Evolutionary conservation across 257 asterid species (phyloP), one percentile per base, ranked within the genome.

Genomic region (Solanum sitiens): DNA sequence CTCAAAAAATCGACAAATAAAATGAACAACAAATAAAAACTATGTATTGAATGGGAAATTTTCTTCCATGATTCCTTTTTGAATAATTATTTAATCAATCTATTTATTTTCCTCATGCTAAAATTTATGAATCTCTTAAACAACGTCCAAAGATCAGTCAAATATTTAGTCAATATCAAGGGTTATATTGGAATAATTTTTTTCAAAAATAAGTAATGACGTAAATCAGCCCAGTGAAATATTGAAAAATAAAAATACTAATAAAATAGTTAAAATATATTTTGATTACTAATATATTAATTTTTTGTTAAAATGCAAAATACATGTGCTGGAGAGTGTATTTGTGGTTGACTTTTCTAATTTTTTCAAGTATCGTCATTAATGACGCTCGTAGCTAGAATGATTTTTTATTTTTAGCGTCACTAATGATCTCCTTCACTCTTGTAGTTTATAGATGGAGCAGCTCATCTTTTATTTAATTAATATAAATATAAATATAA

Each of bases 321-420:
- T 82, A 39, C 44, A 77, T 74, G 88, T 89, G 61, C 15, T 45
- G 30, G 11, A 73, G 30, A 79, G 61, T 47, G 50, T 77, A 42
- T 32, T 32, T 3, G 61, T 72, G 40, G 88, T 90, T 89, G 92
- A 91, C 94, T 89, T 89, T 89, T 18, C 3, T 21, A 39, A 21
- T 3, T 5, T 37, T n/a, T 25, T 5, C 20, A 11, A 44, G 47
- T 87, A 87, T 86, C 93, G 93, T 92, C 95, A 93, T 70, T 90
- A 92, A 70, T 92, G 93, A 93, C 95, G 95, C 47, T 45, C 21
- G 39, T 72, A 56, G 75, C 21, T 8, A 15, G 16, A 33, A 61
- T 68, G 83, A 84, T 35, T 20, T 59, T 87, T 68, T 42, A 35
- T 72, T 70, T 71, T 15, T 20, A 32, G 25, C 67, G 50, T 39